Evolutionary conservation across 2,329 filamentous ascomycete species (phyloP).

Genomic region (Xenosphaeropsis pyriputrescens): DNA sequence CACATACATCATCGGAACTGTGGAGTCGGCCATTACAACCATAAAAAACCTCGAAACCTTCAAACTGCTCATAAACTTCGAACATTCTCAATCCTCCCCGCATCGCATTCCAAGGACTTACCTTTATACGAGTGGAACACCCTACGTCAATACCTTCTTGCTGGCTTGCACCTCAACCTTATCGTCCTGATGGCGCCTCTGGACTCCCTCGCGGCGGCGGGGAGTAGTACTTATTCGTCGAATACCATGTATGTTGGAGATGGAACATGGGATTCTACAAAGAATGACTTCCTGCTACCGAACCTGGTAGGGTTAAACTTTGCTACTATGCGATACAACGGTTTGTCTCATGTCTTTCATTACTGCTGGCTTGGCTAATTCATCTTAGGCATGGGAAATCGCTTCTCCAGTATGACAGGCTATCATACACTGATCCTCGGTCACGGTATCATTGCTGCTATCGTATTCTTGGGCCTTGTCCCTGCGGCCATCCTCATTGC

Average conservation of each 20-base stretch:
- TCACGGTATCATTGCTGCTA: conserved; percentile 57
- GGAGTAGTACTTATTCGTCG: conserved; percentile 59
- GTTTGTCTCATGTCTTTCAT: conserved; percentile 25
- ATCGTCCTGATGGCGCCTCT: conserved; percentile 14
- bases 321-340: conserved; percentile 75
- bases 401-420: conserved; percentile 52
- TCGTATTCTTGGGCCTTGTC: conserved; percentile 62
- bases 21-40: no score
- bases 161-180: not conserved
- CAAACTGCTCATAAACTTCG: no score
- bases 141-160: no score
- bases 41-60: no score
- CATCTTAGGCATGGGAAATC: conserved; percentile 63
- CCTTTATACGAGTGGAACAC: no score
- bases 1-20: no score
- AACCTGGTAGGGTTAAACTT: conserved; percentile 66
- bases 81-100: no score
- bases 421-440: conserved; percentile 59
- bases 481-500: conserved; percentile 61
- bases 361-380: not conserved
- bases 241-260: conserved; percentile 66
- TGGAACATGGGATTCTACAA: conserved; percentile 68
- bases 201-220: conserved; percentile 33
- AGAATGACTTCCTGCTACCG: conserved; percentile 65
- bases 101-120: no score